Conservation (phyloP, 2,329 filamentous ascomycete genomes). For the Fusarium lateritium region DNA sequence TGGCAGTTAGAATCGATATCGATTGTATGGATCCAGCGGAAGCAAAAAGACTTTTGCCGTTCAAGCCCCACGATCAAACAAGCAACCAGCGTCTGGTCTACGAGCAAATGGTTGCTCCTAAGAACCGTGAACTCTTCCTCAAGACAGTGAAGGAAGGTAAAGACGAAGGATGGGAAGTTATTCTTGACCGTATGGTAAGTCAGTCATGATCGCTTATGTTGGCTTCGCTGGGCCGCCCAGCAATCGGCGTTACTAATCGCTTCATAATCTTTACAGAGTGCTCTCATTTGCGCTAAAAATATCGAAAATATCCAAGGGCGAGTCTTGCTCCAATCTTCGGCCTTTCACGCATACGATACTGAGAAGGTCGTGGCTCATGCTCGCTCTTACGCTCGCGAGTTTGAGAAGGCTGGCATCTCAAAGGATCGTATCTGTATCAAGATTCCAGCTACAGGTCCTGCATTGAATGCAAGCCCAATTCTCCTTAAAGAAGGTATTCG, state of each 20-base stretch:
- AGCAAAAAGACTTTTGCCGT: conserved; percentile 3
- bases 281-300: conserved; percentile 14
- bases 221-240: neutral
- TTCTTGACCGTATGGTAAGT: conserved; percentile 9
- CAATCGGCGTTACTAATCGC: neutral
- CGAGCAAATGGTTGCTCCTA: conserved; percentile 19
- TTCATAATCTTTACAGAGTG: neutral
- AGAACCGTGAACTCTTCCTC: conserved; percentile 7
- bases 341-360: conserved; percentile 13
- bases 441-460: conserved; percentile 8
- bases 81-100: conserved; percentile 25
- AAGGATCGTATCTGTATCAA: conserved; percentile 17
- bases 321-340: conserved; percentile 10
- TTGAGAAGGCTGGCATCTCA: conserved; percentile 12
- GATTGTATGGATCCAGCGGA: conserved; percentile 22
- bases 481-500: conserved; percentile 10
- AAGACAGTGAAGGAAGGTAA: conserved; percentile 13
- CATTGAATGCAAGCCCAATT: conserved; percentile 14
- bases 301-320: neutral
- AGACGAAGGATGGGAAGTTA: conserved; percentile 7
- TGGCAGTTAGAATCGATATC: conserved; percentile 7
- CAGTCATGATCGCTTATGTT: neutral
- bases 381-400: neutral
- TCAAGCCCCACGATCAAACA: conserved; percentile 20
- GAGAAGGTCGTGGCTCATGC: neutral